These are phyloP conservation scores for Phaeosphaeria sp. DNA, from an alignment of 2,329 filamentous ascomycete species.

Conservation along the genomic window DNA sequence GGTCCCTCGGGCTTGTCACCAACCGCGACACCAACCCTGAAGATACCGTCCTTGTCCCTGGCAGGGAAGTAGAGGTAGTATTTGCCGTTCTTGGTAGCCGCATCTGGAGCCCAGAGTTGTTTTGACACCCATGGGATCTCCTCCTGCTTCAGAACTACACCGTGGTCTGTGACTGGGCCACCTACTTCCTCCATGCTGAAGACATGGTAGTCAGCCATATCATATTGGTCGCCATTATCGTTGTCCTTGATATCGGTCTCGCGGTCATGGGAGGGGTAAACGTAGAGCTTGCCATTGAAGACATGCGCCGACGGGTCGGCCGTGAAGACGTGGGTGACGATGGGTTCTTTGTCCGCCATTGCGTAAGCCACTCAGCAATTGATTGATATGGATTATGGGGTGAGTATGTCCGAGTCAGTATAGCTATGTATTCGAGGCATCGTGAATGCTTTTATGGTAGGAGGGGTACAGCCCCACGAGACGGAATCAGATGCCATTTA, in stretches of 20 bases:
- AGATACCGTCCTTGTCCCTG: conserved; percentile 71
- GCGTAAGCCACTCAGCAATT: conserved; percentile 6
- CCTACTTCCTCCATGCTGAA: conserved; percentile 67
- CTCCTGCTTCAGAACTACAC: conserved; percentile 67
- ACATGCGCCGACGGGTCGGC: conserved; percentile 82
- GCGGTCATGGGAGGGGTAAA: conserved; percentile 82
- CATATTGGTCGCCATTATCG: conserved; percentile 85
- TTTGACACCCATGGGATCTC: conserved; percentile 79
- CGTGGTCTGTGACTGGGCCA: conserved; percentile 72
- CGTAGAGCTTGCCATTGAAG: conserved; percentile 76
- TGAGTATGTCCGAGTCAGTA: conserved; percentile 5
- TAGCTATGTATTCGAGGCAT: conserved; percentile 18
- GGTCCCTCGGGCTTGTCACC: conserved; percentile 70
- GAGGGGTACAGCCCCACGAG: conserved; percentile 34
- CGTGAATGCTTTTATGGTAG: conserved; percentile 28
- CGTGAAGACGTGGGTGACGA: conserved; percentile 78
- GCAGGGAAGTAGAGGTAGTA: conserved; percentile 83
- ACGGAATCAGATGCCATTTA: conserved; percentile 34
- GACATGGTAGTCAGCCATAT: conserved; percentile 85
- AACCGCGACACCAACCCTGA: conserved; percentile 76
- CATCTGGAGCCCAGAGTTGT: conserved; percentile 83
- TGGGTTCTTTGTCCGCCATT: conserved; percentile 58
- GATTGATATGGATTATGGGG: not conserved
- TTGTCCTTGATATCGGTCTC: conserved; percentile 77
- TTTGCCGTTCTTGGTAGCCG: conserved; percentile 70